Evolutionary conservation across 441 rosid species (phyloP), one percentile per base, ranked within the genome.

Genomic region (Metrosideros polymorpha): DNA sequence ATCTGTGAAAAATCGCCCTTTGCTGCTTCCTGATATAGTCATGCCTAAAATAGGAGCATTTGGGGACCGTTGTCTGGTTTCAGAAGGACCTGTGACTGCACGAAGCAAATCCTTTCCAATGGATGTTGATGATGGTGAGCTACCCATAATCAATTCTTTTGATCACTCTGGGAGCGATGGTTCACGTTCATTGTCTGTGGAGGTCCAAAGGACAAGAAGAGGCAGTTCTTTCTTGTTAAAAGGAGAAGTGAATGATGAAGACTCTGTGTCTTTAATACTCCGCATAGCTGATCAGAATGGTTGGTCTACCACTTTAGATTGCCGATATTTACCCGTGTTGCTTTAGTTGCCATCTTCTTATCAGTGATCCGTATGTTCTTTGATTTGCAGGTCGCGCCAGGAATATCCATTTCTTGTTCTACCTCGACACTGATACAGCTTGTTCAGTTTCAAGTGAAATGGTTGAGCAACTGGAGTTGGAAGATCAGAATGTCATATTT

Each of bases 31-130:
- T 8, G 95, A 94, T 85, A 92, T 92, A 66, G 92, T 92, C n/a
- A 86, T 93, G 92, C 94, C 96, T 15, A 95, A 92, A 86, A 90
- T 89, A 82, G 92, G 94, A 50, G 94, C 93, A 50, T 93, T 93
- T 89, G 96, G 96, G 88, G 96, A 94, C 12, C 94, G 95, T 82
- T 94, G 96, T 82, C 90, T 94, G 84, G 89, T 94, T 94, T 94
- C 96, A 32, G 96, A 94, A 91, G 95, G 91, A 86, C 97, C 95
- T 50, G 91, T 91, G 85, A 87, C 88, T 85, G 63, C 86, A 77
- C 88, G 76, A 87, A 92, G 88, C 86, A 88, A 86, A 87, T 89
- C 90, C 17, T 77, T 90, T 77, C 87, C 92, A 29, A 75, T 89
- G 47, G 97, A 92, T 90, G 92, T 93, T 52, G 93, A 89, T 83